Percentiles rank a stretch among this genome's conserved stretches.
Conservation (phyloP, 2,329 filamentous ascomycete species). For the Emergomyces orientalis region DNA sequence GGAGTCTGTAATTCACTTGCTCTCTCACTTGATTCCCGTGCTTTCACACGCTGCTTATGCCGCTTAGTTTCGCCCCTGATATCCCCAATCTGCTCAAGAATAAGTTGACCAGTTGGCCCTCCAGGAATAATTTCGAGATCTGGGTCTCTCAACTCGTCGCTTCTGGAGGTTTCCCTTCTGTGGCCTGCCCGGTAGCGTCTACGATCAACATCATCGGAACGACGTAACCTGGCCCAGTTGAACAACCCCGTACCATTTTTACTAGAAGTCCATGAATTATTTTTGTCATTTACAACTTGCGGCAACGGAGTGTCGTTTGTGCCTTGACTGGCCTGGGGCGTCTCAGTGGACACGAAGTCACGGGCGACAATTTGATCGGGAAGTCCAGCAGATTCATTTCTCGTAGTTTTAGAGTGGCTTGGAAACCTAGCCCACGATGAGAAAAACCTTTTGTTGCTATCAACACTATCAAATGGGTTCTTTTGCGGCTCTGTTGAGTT, state of each 20-base stretch:
- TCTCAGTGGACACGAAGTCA: constrained; percentile 15
- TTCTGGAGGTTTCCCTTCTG: constrained; percentile 13
- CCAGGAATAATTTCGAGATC: constrained; percentile 16
- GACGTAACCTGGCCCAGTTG: constrained; percentile 11
- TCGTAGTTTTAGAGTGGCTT: constrained; percentile 15
- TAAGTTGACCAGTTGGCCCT: constrained; percentile 4
- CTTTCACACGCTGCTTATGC: background rate
- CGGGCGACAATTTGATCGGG: constrained; percentile 17
- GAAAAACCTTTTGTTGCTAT: constrained; percentile 4
- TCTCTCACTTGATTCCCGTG: background rate
- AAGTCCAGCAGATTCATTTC: constrained; percentile 13
- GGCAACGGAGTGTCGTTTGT: background rate
- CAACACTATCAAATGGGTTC: background rate
- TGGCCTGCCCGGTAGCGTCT: constrained; percentile 15
- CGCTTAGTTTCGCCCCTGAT: constrained; percentile 12
- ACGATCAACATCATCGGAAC: constrained; percentile 10
- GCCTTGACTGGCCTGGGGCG: background rate
- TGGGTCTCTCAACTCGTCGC: constrained; percentile 11
- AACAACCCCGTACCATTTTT: constrained; percentile 12
- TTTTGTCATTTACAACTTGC: background rate
- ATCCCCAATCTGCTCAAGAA: constrained; percentile 15
- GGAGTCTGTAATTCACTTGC: background rate
- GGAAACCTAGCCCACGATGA: constrained; percentile 19
- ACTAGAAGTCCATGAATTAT: background rate
- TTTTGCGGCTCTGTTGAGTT: background rate